Conservation (phyloP, 345 rosid genomes). For the Cochlearia excelsa region DNA sequence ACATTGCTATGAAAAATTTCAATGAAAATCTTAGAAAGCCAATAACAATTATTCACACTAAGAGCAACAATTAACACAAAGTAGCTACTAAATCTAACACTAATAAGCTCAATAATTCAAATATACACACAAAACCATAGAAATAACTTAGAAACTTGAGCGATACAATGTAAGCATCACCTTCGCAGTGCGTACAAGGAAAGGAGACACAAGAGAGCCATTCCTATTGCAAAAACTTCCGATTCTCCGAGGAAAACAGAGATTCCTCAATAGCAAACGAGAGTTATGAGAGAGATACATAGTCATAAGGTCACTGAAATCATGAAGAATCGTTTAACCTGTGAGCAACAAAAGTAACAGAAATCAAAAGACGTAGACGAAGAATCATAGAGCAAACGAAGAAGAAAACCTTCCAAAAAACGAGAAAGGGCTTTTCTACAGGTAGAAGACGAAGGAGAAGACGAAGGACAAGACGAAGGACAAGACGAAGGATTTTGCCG, state of each 20-base stretch:
- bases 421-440: not conserved
- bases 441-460: too few species aligned
- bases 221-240: constrained; percentile 17
- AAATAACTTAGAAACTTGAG: not conserved
- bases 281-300: constrained; percentile 30
- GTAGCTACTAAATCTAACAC: not conserved
- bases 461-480: not conserved
- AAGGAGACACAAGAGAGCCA: constrained; percentile 23
- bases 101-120: not conserved
- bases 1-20: not conserved
- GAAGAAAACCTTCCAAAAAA: constrained; percentile 13
- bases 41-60: not conserved
- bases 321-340: constrained; percentile 21
- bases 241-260: constrained; percentile 9
- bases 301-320: constrained; percentile 26
- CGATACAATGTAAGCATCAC: constrained; percentile 13
- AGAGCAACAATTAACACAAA: not conserved
- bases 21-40: not conserved
- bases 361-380: constrained; percentile 1
- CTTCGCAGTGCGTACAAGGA: constrained; percentile 22
- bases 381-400: constrained; percentile 3
- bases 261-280: constrained; percentile 29
- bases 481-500: constrained; percentile 25
- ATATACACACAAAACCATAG: not conserved
- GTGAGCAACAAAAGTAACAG: constrained; percentile 15